A percentile compares a stretch with the other conserved stretches of the same genome.
Conservation (phyloP, 495 filamentous ascomycete genomes). For the Annulohypoxylon stygium region DNA sequence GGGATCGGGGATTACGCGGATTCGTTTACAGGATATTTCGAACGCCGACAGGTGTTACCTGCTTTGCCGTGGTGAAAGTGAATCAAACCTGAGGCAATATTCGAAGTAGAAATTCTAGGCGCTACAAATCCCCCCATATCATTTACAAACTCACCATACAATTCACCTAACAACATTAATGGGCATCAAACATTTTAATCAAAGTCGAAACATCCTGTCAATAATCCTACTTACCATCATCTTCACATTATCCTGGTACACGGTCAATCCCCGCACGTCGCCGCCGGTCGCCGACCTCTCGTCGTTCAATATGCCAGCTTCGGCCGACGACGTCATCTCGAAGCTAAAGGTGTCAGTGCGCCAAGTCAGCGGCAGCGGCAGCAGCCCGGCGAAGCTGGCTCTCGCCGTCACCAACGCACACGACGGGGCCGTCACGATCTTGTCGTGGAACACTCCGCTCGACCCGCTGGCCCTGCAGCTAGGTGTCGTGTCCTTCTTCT, state of each 20-base stretch:
- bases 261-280: constrained; percentile 30
- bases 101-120: neutral
- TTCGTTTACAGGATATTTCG: neutral
- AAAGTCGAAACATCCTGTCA: constrained; percentile 14
- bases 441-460: constrained; percentile 64
- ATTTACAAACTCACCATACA: neutral
- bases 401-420: constrained; percentile 60
- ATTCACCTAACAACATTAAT: constrained; percentile 8
- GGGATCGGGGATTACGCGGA: neutral
- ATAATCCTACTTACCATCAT: constrained; percentile 11
- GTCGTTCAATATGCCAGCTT: constrained; percentile 27
- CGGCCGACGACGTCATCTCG: constrained; percentile 41
- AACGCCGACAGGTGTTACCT: neutral
- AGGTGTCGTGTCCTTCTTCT: constrained; percentile 58
- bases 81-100: neutral
- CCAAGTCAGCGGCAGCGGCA: constrained; percentile 41
- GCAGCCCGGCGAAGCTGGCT: constrained; percentile 43
- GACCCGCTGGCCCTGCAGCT: constrained; percentile 61
- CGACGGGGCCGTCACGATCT: constrained; percentile 58
- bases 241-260: constrained; percentile 22
- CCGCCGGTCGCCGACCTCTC: constrained; percentile 23
- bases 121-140: too few relatives aligned
- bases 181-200: constrained; percentile 9
- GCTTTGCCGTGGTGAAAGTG: neutral
- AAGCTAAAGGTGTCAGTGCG: constrained; percentile 49